A percentile compares a stretch with the other conserved stretches of the same genome.
These are phyloP conservation scores for Penicillium bovifimosum DNA, from an alignment of 495 filamentous ascomycete species.

Conservation along the genomic window DNA sequence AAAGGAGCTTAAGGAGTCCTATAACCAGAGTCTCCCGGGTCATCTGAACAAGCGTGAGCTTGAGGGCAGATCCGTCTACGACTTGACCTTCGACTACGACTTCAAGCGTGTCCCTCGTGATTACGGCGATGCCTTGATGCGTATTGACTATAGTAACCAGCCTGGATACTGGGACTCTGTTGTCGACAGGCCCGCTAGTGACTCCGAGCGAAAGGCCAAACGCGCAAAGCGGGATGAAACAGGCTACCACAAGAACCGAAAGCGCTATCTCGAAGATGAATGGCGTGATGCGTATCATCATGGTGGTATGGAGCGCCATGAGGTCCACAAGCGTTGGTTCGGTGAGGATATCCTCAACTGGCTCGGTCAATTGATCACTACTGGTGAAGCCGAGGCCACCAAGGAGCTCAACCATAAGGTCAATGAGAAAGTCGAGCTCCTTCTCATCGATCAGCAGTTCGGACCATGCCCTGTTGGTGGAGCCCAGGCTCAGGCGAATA, in stretches of 20 bases:
- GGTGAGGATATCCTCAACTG: neutral
- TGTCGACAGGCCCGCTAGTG: conserved; percentile 15
- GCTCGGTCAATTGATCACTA: too few relatives aligned
- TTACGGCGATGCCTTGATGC: conserved; percentile 26
- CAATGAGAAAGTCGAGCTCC: conserved; percentile 9
- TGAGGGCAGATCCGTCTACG: conserved; percentile 13
- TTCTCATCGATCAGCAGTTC: too few relatives aligned
- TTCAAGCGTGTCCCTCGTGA: conserved; percentile 27
- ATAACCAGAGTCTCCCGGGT: conserved; percentile 15
- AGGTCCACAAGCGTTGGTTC: conserved; percentile 4
- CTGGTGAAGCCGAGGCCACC: too few relatives aligned
- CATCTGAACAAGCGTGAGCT: conserved; percentile 8
- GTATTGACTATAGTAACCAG: conserved; percentile 35
- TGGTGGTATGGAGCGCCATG: conserved; percentile 5
- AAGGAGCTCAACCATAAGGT: conserved; percentile 17
- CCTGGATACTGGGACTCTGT: conserved; percentile 32
- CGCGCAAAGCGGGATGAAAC: conserved; percentile 10
- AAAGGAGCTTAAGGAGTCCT: conserved; percentile 12
- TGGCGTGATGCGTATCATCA: conserved; percentile 27
- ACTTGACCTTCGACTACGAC: conserved; percentile 33
- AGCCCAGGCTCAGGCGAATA: too few relatives aligned
- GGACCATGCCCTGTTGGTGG: too few relatives aligned
- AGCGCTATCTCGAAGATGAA: conserved; percentile 29
- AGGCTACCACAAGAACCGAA: conserved; percentile 15
- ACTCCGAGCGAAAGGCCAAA: too few relatives aligned